Percentiles rank a stretch among this genome's conserved stretches.
phyloP scores from a whole-genome alignment of 2,329 filamentous ascomycete genomes.

The Ophiostoma australiae region DNA sequence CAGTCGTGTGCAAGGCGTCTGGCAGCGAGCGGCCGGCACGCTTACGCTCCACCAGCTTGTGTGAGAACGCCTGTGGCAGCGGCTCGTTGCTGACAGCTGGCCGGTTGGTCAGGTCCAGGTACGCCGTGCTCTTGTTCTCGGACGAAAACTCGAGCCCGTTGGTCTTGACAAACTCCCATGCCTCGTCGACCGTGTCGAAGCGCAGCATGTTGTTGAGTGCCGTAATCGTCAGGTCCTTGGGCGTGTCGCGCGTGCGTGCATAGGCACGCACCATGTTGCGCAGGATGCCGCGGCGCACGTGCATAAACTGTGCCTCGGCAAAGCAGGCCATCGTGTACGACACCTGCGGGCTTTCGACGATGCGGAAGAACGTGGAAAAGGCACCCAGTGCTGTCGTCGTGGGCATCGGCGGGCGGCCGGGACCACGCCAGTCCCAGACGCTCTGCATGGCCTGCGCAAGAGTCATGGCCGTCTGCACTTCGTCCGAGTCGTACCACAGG shows the following conservation, averaged over 20 bases:
- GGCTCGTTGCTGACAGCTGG: constrained; percentile 42
- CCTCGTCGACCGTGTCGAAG: constrained; percentile 64
- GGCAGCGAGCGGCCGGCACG: constrained; percentile 49
- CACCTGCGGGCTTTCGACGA: constrained; percentile 51
- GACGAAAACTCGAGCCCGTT: constrained; percentile 50
- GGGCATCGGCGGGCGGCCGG: constrained; percentile 47
- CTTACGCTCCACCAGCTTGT: constrained; percentile 55
- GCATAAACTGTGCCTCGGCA: constrained; percentile 62
- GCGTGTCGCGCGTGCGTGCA: constrained; percentile 51
- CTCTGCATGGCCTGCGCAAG: constrained; percentile 58
- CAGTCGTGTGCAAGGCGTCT: constrained; percentile 52
- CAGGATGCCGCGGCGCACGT: constrained; percentile 55
- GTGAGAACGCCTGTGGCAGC: constrained; percentile 53
- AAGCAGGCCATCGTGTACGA: constrained; percentile 68
- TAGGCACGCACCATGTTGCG: constrained; percentile 52
- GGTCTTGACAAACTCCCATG: constrained; percentile 58
- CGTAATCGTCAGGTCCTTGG: constrained; percentile 56
- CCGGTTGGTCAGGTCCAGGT: constrained; percentile 44
- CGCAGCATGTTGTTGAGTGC: constrained; percentile 54
- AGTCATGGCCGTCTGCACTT: constrained; percentile 57
- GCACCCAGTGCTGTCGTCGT: constrained; percentile 47
- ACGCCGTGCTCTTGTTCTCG: constrained; percentile 36
- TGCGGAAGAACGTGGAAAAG: constrained; percentile 54
- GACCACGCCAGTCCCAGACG: constrained; percentile 53
- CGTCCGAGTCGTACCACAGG: constrained; percentile 51